Evolutionary conservation across 345 rosid species (phyloP), one percentile per base, ranked within the genome.

Genomic region (Moricandia arvensis): DNA sequence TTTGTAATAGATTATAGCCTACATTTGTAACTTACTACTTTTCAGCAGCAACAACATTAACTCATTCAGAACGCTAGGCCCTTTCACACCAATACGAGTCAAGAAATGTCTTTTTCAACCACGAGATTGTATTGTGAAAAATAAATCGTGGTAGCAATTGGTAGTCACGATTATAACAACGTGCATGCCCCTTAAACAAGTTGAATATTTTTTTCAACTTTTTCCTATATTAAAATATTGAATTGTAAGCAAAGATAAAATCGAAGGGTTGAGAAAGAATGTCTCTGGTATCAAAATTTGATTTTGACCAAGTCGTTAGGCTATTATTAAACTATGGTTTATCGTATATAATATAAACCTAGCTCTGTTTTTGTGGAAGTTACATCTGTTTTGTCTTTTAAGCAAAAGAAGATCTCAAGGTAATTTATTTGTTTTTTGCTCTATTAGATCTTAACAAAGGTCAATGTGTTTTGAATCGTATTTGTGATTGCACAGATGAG

Each of bases 401-500:
- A 68, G 34, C 54, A 7, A 68, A 76, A 67, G 3, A 68, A 45
- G 61, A 66, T 66, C 30, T 3, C 49, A 78, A 78, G 68, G 81
- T 78, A 78, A 71, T 45, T 43, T 61, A 27, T 8, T 12, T 59
- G 55, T 17, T 69, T 61, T 38, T 47, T 67, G 60, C 10, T 47
- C 10, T 9, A 30, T 58, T 7, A 66, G 63, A 64, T 73, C 15
- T 33, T n/a, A 61, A 13, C 3, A 49, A 59, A 7, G 17, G 12
- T 45, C 54, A 13, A n/a, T 47, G 8, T 16, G 53, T n/a, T 47
- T 47, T 7, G 9, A 53, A 51, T 51, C 35, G 15, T 73, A 2
- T 38, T 37, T 64, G 54, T 17, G 58, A 64, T 67, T 5, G 1
- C 53, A 31, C 34, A 79, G 82, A 88, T 88, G 90, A 87, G 88